phyloP scores from a whole-genome alignment of 129 eudicot species.

The Rutidosis leptorrhynchoides region DNA sequence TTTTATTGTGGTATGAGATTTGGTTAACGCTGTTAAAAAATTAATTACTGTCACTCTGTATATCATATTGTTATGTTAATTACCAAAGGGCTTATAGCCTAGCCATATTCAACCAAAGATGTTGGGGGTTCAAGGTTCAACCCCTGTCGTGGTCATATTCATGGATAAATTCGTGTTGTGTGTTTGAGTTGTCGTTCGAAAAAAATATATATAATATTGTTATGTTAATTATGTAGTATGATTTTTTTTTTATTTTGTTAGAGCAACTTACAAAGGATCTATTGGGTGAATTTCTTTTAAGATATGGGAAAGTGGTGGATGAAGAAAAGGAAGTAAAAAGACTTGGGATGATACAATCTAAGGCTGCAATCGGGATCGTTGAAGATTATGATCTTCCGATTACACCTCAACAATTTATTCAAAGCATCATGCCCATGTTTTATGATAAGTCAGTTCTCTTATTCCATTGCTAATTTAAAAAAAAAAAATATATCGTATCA shows the following conservation, averaged over 20 bases:
- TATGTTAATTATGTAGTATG: too few relatives aligned
- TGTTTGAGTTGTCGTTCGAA: too few relatives aligned
- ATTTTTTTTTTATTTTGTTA: neutral
- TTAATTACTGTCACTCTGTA: too few relatives aligned
- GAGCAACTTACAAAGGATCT: conserved; percentile 55
- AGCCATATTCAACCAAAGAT: too few relatives aligned
- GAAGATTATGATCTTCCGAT: conserved; percentile 70
- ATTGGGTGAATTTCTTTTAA: conserved; percentile 55
- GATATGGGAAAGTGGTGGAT: conserved; percentile 65
- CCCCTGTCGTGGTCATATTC: too few relatives aligned
- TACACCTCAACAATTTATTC: conserved; percentile 55
- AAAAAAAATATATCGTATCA: too few relatives aligned
- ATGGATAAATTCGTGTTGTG: too few relatives aligned
- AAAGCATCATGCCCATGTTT: conserved; percentile 59
- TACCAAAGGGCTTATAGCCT: too few relatives aligned
- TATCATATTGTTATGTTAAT: too few relatives aligned
- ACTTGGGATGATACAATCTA: conserved; percentile 57
- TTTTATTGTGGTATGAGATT: neutral
- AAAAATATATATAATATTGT: too few relatives aligned
- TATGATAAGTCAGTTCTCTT: conserved; percentile 53
- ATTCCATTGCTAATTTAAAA: neutral
- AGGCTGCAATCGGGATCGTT: conserved; percentile 53
- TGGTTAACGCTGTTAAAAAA: too few relatives aligned
- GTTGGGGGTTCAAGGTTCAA: too few relatives aligned
- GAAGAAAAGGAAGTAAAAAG: conserved; percentile 65